Evolutionary conservation across 2,329 filamentous ascomycete genomes (phyloP), one percentile per base, ranked within the genome.

Genomic region (Xylaria arbuscula): DNA sequence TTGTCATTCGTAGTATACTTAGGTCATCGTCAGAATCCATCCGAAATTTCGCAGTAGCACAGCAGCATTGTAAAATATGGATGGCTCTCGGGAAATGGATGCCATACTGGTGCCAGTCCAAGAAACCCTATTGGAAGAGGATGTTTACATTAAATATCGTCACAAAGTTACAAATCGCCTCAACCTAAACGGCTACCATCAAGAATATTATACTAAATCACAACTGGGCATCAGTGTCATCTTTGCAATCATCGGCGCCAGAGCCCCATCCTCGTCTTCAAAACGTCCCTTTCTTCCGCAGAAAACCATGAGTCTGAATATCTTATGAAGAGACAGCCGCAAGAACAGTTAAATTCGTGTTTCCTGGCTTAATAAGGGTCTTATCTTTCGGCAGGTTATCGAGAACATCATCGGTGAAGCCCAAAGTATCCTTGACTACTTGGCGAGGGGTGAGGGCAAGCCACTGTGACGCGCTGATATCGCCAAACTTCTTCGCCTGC

Each of bases 401-500:
- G 38, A 84, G 70, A 2, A 83, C 69, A 1, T 72, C 73, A 40
- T 83, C 79, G 0, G 76, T 73, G 13, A 84, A 66, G 54, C 79
- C 83, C 64, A 89, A 76, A 0, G 86, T 88, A 72, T 90, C 87
- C 67, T 84, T 81, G 48, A 89, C 80, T n/a, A 88, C 83, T 77
- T 89, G 87, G 53, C 82, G 81, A 0, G 87, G 86, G 1, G 86
- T 88, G 32, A 88, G 76, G 0, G 86, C 87, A 5, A 89, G 77
- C 87, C 87, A 89, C 77, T 89, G 87, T 0, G 84, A 83, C 4
- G 88, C 83, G 63, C 83, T 85, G 65, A 89, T 83, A 69, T 89
- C 87, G 15, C 82, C 81, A 68, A 87, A 87, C 60, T 80, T 79
- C 28, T 77, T 75, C 3, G 86, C 84, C 76, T 87, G 85, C 60